Evolutionary conservation across 352 stramenopile species (phyloP).

Genomic region (Ochromonadaceae sp.): DNA sequence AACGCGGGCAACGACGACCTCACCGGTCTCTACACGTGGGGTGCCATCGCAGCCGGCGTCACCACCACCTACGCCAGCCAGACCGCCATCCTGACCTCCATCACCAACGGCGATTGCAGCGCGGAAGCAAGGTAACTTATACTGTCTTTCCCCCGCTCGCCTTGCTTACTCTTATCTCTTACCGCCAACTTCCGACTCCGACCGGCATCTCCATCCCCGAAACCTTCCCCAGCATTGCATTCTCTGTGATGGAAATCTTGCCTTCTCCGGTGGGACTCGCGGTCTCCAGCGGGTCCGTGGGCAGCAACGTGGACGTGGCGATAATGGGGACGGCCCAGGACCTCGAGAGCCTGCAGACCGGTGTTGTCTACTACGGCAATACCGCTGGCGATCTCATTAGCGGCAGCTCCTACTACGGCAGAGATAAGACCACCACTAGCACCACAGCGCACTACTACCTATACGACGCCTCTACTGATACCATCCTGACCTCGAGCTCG

Average conservation of each 20-base stretch:
- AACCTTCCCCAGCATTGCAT: background rate
- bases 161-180: no score
- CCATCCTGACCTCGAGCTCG: background rate
- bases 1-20: background rate
- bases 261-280: background rate
- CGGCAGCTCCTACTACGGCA: background rate
- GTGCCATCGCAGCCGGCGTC: background rate
- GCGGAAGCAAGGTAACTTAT: no score
- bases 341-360: background rate
- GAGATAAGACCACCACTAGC: background rate
- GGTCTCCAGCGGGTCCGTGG: background rate
- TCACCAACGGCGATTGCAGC: background rate
- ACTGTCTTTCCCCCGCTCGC: no score
- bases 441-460: background rate
- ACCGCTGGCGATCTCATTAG: background rate
- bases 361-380: constrained; percentile 7
- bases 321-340: no score
- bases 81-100: background rate
- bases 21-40: background rate
- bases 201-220: no score
- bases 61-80: background rate
- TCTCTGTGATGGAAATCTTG: background rate
- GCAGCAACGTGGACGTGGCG: no score
- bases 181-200: no score
- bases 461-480: background rate